These are phyloP conservation scores for Sporothrix phasma DNA, from an alignment of 2,329 filamentous ascomycete species.

Conservation along the genomic window DNA sequence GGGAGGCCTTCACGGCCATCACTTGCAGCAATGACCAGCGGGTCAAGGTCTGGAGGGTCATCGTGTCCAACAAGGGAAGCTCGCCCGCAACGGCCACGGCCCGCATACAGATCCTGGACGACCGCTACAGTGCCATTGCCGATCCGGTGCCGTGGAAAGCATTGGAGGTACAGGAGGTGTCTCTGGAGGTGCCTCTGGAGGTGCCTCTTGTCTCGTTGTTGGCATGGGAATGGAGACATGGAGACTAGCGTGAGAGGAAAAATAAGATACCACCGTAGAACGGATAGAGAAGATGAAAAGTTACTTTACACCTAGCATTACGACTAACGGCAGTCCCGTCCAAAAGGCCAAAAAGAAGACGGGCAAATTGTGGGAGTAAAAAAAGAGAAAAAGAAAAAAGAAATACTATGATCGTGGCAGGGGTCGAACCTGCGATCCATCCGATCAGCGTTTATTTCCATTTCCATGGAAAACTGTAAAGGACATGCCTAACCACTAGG, in stretches of 20 bases:
- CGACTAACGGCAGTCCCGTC: not conserved
- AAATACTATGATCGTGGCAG: conserved; percentile 21
- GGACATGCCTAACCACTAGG: conserved; percentile 24
- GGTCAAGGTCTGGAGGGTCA: conserved; percentile 43
- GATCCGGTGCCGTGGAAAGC: conserved; percentile 46
- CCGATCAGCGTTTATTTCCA: conserved; percentile 15
- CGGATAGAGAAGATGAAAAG: not conserved
- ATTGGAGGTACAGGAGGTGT: conserved; percentile 19
- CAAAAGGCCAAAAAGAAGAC: not conserved
- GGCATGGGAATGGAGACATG: conserved; percentile 41
- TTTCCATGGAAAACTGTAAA: conserved; percentile 19
- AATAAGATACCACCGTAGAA: not conserved
- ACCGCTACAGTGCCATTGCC: conserved; percentile 49
- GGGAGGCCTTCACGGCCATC: conserved; percentile 21
- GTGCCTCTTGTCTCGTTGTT: conserved; percentile 28
- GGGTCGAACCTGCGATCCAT: conserved; percentile 24
- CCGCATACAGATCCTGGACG: conserved; percentile 34
- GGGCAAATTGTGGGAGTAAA: too few species aligned
- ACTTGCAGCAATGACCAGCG: conserved; percentile 49
- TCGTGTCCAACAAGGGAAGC: not conserved
- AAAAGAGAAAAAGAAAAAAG: conserved; percentile 1
- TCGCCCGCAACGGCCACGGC: not conserved
- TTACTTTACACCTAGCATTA: not conserved
- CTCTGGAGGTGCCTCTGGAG: not conserved
- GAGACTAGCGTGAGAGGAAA: conserved; percentile 19